Percentiles rank a stretch among this genome's conserved stretches.
phyloP scores from a whole-genome alignment of 176 grass and related monocot species.

The Miscanthus lutarioriparius region DNA sequence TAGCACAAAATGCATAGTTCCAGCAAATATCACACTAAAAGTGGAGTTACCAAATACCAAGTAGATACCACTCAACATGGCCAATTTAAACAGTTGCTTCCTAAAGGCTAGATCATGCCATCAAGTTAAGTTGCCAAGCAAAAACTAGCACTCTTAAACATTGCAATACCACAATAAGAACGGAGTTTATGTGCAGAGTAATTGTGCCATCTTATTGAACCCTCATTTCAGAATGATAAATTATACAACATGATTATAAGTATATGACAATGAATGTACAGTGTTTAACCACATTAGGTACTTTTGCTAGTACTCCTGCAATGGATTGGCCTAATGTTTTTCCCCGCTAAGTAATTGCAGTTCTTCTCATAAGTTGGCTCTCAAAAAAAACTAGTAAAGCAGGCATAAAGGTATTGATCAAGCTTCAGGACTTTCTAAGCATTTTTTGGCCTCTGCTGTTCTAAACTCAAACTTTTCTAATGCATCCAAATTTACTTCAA shows the following conservation, averaged over 20 bases:
- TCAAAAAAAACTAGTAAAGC: neutral
- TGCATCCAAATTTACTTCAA: neutral
- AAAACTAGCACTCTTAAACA: neutral
- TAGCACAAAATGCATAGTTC: neutral
- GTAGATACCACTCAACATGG: neutral
- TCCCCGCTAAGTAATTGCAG: neutral
- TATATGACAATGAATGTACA: neutral
- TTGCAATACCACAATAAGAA: neutral
- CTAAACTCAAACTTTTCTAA: neutral
- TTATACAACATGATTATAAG: neutral
- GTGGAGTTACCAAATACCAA: neutral
- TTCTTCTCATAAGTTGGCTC: neutral
- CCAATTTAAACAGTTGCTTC: slow-evolving; percentile 4
- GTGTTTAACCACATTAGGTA: neutral
- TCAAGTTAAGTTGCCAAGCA: neutral
- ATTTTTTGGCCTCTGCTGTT: neutral
- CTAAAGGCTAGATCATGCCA: neutral
- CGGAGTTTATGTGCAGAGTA: neutral
- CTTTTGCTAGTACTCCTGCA: neutral
- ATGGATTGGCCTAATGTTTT: neutral
- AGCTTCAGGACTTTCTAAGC: neutral
- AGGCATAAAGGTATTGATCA: neutral
- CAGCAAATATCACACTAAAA: slow-evolving; percentile 26
- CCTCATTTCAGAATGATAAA: neutral
- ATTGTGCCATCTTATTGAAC: neutral